These are phyloP conservation scores for Dothidotthia symphoricarpi DNA, from an alignment of 2,329 filamentous ascomycete genomes.

Conservation along the genomic window DNA sequence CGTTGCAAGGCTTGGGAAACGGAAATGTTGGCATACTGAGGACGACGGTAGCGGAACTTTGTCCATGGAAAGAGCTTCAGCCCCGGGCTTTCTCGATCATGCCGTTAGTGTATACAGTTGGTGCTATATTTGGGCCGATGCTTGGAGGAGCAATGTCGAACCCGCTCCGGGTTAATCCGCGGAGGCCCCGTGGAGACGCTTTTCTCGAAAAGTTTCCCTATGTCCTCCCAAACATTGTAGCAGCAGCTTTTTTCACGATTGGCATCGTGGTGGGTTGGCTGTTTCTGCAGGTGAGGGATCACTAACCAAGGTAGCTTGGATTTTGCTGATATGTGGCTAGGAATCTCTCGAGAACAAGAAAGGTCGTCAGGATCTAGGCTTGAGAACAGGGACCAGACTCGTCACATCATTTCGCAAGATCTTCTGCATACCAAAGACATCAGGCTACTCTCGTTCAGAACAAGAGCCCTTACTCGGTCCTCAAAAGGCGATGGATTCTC, in stretches of 20 bases:
- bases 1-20: conserved; percentile 78
- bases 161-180: conserved; percentile 71
- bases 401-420: conserved; percentile 25
- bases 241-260: conserved; percentile 71
- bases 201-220: conserved; percentile 80
- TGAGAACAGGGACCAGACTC: conserved; percentile 69
- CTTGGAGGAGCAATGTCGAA: conserved; percentile 85
- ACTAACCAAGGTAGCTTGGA: conserved; percentile 1
- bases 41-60: conserved; percentile 90
- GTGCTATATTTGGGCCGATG: conserved; percentile 79
- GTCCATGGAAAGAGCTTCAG: conserved; percentile 80
- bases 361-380: conserved; percentile 69
- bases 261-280: conserved; percentile 72
- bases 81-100: conserved; percentile 89
- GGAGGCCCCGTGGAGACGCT: conserved; percentile 60
- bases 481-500: conserved; percentile 19
- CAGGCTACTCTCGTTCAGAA: conserved; percentile 16
- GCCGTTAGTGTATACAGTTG: conserved; percentile 86
- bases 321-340: conserved; percentile 31
- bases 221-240: conserved; percentile 76
- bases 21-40: conserved; percentile 84
- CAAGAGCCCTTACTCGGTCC: conserved; percentile 32
- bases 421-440: conserved; percentile 12
- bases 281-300: conserved; percentile 66
- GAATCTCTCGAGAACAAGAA: conserved; percentile 79